Percentiles rank a stretch among this genome's conserved stretches.
These are phyloP conservation scores for Monosporascus sp. DNA, from an alignment of 2,329 filamentous ascomycete genomes.

Conservation along the genomic window DNA sequence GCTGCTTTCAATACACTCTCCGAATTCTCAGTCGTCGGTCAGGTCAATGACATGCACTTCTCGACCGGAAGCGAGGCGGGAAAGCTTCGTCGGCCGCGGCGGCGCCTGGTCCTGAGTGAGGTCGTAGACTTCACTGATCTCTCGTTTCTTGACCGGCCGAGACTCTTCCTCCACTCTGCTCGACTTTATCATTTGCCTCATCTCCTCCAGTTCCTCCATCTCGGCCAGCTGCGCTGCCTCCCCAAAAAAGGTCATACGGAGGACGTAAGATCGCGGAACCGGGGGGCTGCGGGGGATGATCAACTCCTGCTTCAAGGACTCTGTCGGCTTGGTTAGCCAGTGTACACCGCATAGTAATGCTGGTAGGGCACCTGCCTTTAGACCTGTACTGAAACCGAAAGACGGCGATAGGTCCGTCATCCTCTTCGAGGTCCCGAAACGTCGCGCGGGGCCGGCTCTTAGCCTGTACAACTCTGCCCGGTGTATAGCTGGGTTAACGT, in stretches of 20 bases:
- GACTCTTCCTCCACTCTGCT: slow-evolving; percentile 10
- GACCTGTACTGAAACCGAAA: slow-evolving; percentile 30
- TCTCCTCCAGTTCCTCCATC: slow-evolving; percentile 9
- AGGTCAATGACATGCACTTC: slow-evolving; percentile 15
- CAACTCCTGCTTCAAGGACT: slow-evolving; percentile 23
- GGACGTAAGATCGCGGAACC: slow-evolving; percentile 5
- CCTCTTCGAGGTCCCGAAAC: slow-evolving; percentile 1
- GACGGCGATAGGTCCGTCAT: slow-evolving; percentile 16
- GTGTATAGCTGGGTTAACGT: slow-evolving; percentile 6
- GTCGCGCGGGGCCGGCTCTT: background rate
- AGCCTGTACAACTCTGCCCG: background rate
- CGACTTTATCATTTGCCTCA: background rate
- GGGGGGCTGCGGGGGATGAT: slow-evolving; percentile 24
- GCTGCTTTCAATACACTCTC: no score
- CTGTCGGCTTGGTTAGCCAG: slow-evolving; percentile 8
- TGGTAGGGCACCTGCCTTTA: slow-evolving; percentile 14
- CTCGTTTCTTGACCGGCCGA: slow-evolving; percentile 17
- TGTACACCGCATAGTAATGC: background rate
- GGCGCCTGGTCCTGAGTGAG: slow-evolving; percentile 12
- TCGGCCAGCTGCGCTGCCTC: slow-evolving; percentile 23
- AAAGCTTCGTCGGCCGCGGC: slow-evolving; percentile 6
- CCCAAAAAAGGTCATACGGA: slow-evolving; percentile 11
- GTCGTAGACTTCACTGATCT: slow-evolving; percentile 15
- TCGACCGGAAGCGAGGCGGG: background rate
- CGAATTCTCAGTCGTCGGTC: slow-evolving; percentile 10